These are phyloP conservation scores for Lactifluus echinatus DNA, from an alignment of 768 basidiomycete genomes.

Conservation along the genomic window DNA sequence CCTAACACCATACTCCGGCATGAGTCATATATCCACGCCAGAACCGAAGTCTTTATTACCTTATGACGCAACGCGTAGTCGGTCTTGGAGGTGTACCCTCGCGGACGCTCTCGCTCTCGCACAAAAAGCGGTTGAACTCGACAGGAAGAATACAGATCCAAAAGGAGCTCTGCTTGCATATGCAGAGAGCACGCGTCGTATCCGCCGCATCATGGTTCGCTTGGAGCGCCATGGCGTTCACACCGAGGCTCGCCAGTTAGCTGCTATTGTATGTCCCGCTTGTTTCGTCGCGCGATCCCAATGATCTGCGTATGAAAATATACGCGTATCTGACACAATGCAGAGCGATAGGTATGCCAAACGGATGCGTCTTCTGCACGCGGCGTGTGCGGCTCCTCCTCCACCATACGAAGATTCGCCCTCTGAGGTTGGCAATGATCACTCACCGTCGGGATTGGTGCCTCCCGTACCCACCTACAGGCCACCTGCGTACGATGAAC, in stretches of 20 bases:
- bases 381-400: not conserved
- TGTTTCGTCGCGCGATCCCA: not conserved
- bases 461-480: not conserved
- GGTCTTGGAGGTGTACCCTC: slow-evolving; percentile 13
- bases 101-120: slow-evolving; percentile 6
- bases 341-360: slow-evolving; percentile 6
- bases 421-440: not conserved
- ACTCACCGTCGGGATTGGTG: not conserved
- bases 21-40: not conserved
- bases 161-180: slow-evolving; percentile 3
- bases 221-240: slow-evolving; percentile 12
- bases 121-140: slow-evolving; percentile 9
- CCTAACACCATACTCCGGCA: not conserved
- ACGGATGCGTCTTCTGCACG: slow-evolving; percentile 6
- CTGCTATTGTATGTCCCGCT: slow-evolving; percentile 5
- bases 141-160: not conserved
- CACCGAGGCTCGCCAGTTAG: not conserved
- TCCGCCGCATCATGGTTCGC: slow-evolving; percentile 4
- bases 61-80: not conserved
- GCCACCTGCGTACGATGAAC: slow-evolving; percentile 1
- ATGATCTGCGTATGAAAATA: not conserved
- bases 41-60: not conserved
- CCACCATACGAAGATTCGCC: slow-evolving; percentile 1
- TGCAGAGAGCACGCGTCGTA: slow-evolving; percentile 4
- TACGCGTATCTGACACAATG: not conserved